phyloP scores from a whole-genome alignment of 805 yeast genomes.

The Metschnikowia arizonensis region DNA sequence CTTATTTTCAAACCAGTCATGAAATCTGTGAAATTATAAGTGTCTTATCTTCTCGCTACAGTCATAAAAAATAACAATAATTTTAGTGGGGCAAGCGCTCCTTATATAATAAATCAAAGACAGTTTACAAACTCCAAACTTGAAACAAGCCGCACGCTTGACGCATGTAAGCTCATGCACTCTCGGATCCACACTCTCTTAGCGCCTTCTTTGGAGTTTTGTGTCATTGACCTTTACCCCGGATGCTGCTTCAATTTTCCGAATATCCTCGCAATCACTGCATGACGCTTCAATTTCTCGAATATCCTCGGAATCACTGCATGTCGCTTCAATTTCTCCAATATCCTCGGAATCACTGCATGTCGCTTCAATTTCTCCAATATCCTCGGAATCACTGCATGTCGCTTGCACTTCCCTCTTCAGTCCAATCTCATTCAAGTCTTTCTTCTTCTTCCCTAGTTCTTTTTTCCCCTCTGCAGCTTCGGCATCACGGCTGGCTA shows the following conservation, averaged over 20 bases:
- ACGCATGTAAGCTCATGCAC: too few species aligned
- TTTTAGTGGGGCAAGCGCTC: too few species aligned
- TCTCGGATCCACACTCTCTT: background rate
- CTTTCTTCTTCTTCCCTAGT: conserved; percentile 4
- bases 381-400: too few species aligned
- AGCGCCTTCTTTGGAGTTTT: background rate
- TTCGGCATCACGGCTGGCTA: conserved; percentile 1
- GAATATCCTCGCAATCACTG: conserved; percentile 13
- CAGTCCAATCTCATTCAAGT: background rate
- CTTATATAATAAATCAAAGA: too few species aligned
- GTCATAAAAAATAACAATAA: too few species aligned
- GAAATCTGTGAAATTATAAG: too few species aligned
- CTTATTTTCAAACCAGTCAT: too few species aligned
- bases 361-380: background rate
- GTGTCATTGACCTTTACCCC: background rate
- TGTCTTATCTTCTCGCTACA: too few species aligned
- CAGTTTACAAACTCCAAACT: too few species aligned
- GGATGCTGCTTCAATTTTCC: conserved; percentile 10
- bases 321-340: background rate
- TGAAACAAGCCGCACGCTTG: too few species aligned
- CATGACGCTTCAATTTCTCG: background rate
- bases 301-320: too few species aligned
- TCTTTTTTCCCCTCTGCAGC: conserved; percentile 8
- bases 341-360: too few species aligned
- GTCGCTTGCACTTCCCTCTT: background rate